These are phyloP conservation scores for Lentinula detonsa DNA, from an alignment of 768 basidiomycete genomes.

Conservation along the genomic window DNA sequence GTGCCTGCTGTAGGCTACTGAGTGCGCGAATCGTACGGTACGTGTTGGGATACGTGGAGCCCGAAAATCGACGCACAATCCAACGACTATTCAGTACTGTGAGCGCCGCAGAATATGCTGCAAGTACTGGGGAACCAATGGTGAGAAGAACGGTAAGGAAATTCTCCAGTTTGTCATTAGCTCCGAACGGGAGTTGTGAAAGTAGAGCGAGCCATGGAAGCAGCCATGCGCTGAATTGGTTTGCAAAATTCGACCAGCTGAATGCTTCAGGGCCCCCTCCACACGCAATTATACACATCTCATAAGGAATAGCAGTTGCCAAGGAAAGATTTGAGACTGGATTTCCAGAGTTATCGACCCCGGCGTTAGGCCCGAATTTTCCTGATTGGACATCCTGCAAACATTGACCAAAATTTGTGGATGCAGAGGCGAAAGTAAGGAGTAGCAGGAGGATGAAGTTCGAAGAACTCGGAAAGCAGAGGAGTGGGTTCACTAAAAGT, in stretches of 20 bases:
- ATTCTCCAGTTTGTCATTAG: slow-evolving; percentile 31
- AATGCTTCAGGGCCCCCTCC: not conserved
- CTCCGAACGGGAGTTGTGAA: slow-evolving; percentile 45
- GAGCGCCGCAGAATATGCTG: slow-evolving; percentile 37
- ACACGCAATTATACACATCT: not conserved
- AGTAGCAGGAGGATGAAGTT: not conserved
- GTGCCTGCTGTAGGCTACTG: slow-evolving; percentile 35
- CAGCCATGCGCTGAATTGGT: slow-evolving; percentile 38
- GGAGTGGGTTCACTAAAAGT: not conserved
- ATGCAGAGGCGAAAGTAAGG: not conserved
- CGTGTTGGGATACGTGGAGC: slow-evolving; percentile 23
- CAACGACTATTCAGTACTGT: slow-evolving; percentile 39
- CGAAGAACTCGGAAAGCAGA: not conserved
- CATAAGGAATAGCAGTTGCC: slow-evolving; percentile 1
- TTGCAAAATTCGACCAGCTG: slow-evolving; percentile 26
- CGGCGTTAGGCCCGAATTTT: not conserved
- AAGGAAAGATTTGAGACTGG: not conserved
- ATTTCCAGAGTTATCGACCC: not conserved
- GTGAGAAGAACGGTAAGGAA: slow-evolving; percentile 35
- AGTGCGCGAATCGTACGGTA: slow-evolving; percentile 26
- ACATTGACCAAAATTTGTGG: not conserved
- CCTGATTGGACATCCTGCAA: not conserved
- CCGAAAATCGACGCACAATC: slow-evolving; percentile 26
- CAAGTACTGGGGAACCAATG: slow-evolving; percentile 37
- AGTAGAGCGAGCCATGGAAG: slow-evolving; percentile 43